phyloP scores from a whole-genome alignment of 805 yeast genomes.

The Kodamaea kakaduensis region DNA sequence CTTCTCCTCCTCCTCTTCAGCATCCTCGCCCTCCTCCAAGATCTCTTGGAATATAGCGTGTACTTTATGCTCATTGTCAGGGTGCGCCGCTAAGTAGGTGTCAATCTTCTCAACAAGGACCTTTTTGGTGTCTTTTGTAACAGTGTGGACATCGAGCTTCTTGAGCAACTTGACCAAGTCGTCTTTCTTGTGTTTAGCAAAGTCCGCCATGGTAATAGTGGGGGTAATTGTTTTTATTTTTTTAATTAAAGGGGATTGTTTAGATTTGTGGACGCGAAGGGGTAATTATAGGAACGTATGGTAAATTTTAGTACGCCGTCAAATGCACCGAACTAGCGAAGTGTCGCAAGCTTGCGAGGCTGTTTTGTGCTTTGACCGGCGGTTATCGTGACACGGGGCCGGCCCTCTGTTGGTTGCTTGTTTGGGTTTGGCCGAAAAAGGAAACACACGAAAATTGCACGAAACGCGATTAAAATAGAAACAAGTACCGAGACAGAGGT shows the following conservation, averaged over 20 bases:
- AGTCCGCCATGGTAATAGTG: constrained; percentile 23
- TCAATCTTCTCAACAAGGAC: constrained; percentile 37
- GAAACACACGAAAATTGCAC: no score
- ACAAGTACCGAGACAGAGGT: no score
- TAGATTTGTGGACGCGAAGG: constrained; percentile 1
- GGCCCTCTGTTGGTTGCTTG: no score
- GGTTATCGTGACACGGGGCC: no score
- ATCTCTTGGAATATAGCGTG: constrained; percentile 15
- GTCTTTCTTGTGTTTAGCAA: constrained; percentile 32
- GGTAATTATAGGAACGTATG: not conserved
- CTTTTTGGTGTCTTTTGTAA: constrained; percentile 40
- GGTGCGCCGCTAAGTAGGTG: constrained; percentile 22
- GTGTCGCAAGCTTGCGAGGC: no score
- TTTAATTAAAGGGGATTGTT: constrained; percentile 3
- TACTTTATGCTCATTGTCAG: constrained; percentile 20
- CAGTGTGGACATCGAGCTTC: constrained; percentile 31
- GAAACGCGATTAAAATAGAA: no score
- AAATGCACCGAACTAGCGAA: no score
- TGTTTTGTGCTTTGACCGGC: no score
- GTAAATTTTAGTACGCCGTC: no score
- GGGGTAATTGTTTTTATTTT: constrained; percentile 4
- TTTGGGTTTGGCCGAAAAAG: no score
- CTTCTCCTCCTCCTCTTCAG: constrained; percentile 13
- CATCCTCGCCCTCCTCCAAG: constrained; percentile 19
- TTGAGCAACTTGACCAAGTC: constrained; percentile 34